Evolutionary conservation across 2,329 filamentous ascomycete genomes (phyloP), one percentile per base, ranked within the genome.

Genomic region (Exophiala lecanii-corni): DNA sequence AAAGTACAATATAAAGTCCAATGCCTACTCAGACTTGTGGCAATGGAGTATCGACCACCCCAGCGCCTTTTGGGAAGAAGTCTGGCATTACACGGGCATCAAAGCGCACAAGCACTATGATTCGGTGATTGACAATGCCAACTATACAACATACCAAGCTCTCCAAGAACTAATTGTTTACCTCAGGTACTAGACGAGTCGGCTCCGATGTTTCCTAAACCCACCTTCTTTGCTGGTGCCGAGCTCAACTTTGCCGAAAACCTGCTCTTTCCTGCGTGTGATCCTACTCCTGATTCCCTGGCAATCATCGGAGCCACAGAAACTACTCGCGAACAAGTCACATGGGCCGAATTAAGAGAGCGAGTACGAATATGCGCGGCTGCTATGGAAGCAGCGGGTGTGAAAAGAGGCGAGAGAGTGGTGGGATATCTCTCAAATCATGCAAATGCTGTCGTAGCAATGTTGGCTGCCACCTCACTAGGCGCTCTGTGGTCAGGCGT

Each of bases 161-260:
- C 17, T 12, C 12, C 12, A 7, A 26, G 12, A 7, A 18, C 33
- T 35, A 17, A 35, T 19, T 35, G 16, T 7, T 4, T 17, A 35
- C 23, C 12, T 12, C 57, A 89, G 82, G 83, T 87, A 31, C 70
- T 95, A 13, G 78, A 84, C 17, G 62, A 75, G 30, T 65, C 78
- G 41, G 75, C 80, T 4, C 72, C 78, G 35, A 85, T 97, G 75
- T 97, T 89, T 57, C 91, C 91, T 17, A 81, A 88, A 17, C 89
- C 91, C 5, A 71, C 81, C 47, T 97, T 95, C 72, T 97, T 96
- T 63, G 64, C 79, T 43, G 83, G 82, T 7, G 78, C 86, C 10
- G 80, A 73, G 45, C 73, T 97, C 53, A 98, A 97, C 65, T 97
- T 96, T 62, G 89, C 91, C 18, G 87, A 97, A 68, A 98, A 98